Percentiles rank a stretch among this genome's conserved stretches.
Conservation (phyloP, 2,329 filamentous ascomycete species). For the Aspergillus pseudoterreus region DNA sequence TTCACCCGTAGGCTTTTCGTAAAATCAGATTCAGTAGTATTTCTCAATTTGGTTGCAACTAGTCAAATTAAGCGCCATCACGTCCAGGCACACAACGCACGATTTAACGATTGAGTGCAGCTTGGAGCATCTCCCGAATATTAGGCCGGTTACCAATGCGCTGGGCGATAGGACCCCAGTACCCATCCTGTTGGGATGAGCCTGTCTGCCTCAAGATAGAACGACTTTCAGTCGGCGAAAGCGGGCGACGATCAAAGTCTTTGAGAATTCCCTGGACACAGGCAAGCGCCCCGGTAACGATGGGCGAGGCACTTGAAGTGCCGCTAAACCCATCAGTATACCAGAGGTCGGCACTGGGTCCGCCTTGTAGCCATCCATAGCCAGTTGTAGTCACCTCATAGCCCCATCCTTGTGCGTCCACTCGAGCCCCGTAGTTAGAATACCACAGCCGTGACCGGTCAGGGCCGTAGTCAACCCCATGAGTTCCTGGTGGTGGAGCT, state of each 20-base stretch:
- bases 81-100: no score
- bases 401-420: background rate
- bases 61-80: no score
- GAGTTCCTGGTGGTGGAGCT: background rate
- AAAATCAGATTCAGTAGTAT: no score
- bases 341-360: background rate
- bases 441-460: background rate
- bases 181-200: background rate
- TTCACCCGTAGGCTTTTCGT: no score
- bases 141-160: background rate
- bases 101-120: no score
- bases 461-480: background rate
- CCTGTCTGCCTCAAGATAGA: background rate
- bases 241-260: background rate
- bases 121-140: background rate
- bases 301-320: background rate
- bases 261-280: background rate
- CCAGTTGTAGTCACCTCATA: background rate
- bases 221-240: background rate
- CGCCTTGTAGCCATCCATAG: background rate
- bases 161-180: background rate
- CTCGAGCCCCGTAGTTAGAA: background rate
- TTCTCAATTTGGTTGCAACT: no score
- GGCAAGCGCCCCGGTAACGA: background rate
- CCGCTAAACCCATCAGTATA: background rate